These are phyloP conservation scores for Conticribra guillardii DNA, from an alignment of 108 stramenopile genomes.

Conservation along the genomic window DNA sequence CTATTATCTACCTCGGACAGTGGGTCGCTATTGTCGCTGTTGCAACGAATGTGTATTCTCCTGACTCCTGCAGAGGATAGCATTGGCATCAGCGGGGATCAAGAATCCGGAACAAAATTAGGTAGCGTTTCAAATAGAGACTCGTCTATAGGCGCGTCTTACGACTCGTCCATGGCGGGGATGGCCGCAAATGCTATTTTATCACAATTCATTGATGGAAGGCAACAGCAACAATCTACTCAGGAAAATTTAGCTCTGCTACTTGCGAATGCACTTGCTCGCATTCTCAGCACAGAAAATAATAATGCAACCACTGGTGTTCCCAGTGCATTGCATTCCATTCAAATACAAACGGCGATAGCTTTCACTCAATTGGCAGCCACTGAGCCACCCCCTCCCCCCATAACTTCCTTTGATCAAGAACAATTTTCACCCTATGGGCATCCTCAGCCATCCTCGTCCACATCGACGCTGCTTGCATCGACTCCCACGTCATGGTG, in stretches of 20 bases:
- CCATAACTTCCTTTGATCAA: slow-evolving; percentile 21
- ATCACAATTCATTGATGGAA: slow-evolving; percentile 1
- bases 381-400: slow-evolving; percentile 35
- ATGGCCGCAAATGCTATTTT: slow-evolving; percentile 34
- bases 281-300: slow-evolving; percentile 1
- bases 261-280: slow-evolving; percentile 16
- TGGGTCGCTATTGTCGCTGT: background rate
- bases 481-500: slow-evolving; percentile 33
- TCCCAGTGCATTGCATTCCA: background rate
- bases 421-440: slow-evolving; percentile 25
- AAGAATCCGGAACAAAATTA: background rate
- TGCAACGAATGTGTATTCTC: slow-evolving; percentile 17
- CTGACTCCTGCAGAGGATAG: slow-evolving; percentile 10
- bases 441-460: background rate
- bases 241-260: slow-evolving; percentile 17
- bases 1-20: too few relatives aligned
- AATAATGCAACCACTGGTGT: background rate
- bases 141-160: slow-evolving; percentile 9
- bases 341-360: slow-evolving; percentile 27
- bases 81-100: too few relatives aligned
- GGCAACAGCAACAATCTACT: background rate
- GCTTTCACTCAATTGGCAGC: slow-evolving; percentile 39
- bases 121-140: background rate
- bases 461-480: background rate
- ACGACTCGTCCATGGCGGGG: slow-evolving; percentile 26